Conservation (phyloP, 2,329 filamentous ascomycete species). For the Parastagonospora nodorum region DNA sequence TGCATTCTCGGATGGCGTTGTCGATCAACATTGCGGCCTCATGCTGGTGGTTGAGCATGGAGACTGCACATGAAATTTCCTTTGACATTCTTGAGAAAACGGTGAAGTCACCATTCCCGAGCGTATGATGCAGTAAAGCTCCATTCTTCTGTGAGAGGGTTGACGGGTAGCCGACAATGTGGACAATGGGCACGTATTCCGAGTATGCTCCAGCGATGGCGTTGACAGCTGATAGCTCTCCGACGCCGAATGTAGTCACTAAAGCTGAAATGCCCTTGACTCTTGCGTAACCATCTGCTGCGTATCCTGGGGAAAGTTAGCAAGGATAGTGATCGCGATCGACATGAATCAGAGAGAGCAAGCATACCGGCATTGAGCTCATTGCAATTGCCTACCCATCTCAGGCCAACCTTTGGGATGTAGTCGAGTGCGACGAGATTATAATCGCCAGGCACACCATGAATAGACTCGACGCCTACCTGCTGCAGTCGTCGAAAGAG, state of each 20-base stretch:
- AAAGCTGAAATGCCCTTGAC: constrained; percentile 54
- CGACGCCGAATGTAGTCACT: constrained; percentile 55
- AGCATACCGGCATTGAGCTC: constrained; percentile 62
- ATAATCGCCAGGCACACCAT: constrained; percentile 55
- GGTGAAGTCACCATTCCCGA: constrained; percentile 71
- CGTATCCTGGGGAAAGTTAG: constrained; percentile 46
- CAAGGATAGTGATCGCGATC: no score
- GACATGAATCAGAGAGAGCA: no score
- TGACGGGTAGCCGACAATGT: constrained; percentile 54
- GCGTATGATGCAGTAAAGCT: constrained; percentile 53
- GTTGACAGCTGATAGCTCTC: constrained; percentile 55
- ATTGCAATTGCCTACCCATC: constrained; percentile 67
- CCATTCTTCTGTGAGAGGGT: constrained; percentile 48
- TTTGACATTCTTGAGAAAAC: constrained; percentile 81
- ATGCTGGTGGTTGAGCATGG: constrained; percentile 70
- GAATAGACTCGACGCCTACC: constrained; percentile 51
- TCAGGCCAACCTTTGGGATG: constrained; percentile 57
- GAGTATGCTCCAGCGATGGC: constrained; percentile 55
- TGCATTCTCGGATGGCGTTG: constrained; percentile 75
- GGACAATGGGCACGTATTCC: constrained; percentile 54
- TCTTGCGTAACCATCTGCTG: constrained; percentile 54
- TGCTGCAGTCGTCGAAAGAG: constrained; percentile 50
- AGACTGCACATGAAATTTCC: constrained; percentile 71
- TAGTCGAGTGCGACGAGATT: constrained; percentile 61
- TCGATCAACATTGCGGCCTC: constrained; percentile 79